phyloP scores from a whole-genome alignment of 2,329 filamentous ascomycete species.

The Xylaria sp. region DNA sequence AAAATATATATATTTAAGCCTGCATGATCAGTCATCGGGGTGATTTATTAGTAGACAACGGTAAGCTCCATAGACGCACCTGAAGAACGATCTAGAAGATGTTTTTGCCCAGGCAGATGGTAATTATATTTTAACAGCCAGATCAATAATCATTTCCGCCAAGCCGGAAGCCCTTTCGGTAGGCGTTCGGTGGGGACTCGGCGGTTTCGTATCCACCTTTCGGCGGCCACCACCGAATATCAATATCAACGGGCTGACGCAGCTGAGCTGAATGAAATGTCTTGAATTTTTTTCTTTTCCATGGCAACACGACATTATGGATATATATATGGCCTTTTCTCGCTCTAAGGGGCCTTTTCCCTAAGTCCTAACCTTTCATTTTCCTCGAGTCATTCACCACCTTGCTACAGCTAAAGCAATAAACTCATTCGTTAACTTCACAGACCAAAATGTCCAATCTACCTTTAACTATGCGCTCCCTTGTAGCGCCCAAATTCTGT shows the following conservation, averaged over 20 bases:
- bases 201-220: slow-evolving; percentile 29
- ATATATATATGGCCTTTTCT: not conserved
- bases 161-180: slow-evolving; percentile 25
- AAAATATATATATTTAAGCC: not conserved
- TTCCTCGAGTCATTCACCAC: not conserved
- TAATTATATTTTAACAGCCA: not conserved
- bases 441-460: slow-evolving; percentile 18
- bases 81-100: not conserved
- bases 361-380: not conserved
- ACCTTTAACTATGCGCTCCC: slow-evolving; percentile 54
- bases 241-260: not conserved
- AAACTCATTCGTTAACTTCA: not conserved
- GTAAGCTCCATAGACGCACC: not conserved
- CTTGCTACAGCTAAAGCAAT: not conserved
- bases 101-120: not conserved
- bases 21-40: not conserved
- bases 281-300: not conserved
- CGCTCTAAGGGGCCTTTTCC: not conserved
- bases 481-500: slow-evolving; percentile 55
- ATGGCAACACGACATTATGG: not conserved
- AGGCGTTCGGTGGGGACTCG: slow-evolving; percentile 34
- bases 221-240: slow-evolving; percentile 30
- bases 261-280: not conserved
- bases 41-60: too few relatives aligned
- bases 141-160: not conserved